Evolutionary conservation across 129 eudicot species (phyloP).

Genomic region (Helichrysum umbraculigerum): DNA sequence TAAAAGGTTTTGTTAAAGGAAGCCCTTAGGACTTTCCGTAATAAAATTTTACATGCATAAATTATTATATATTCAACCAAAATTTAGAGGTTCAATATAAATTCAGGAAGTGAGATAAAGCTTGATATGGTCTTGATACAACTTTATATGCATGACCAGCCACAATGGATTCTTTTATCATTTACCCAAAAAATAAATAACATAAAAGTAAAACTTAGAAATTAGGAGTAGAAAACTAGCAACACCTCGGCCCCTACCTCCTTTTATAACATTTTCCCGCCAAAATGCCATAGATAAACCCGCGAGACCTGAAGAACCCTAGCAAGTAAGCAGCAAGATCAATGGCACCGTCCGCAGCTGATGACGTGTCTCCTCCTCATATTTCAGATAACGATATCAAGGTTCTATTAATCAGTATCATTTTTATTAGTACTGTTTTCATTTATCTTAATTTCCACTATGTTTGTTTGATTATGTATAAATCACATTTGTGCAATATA

Average conservation of each 20-base stretch:
- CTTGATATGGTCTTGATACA: too few species aligned
- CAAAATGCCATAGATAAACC: constrained; percentile 8
- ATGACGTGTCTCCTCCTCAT: constrained; percentile 28
- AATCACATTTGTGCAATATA: neutral
- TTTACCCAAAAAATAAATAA: too few species aligned
- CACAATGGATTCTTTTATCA: too few species aligned
- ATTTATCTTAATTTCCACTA: neutral
- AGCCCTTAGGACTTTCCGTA: too few species aligned
- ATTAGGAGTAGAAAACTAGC: too few species aligned
- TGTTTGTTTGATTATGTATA: neutral
- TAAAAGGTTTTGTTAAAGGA: too few species aligned
- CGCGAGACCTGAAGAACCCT: constrained; percentile 30
- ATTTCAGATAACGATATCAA: constrained; percentile 51
- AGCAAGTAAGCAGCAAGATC: neutral
- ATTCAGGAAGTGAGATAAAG: too few species aligned
- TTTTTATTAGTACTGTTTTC: neutral
- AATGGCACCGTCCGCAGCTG: constrained; percentile 38
- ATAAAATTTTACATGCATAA: too few species aligned
- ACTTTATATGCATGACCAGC: too few species aligned
- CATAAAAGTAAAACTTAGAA: too few species aligned
- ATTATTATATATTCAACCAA: too few species aligned
- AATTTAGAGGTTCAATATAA: too few species aligned
- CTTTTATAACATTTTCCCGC: constrained; percentile 27
- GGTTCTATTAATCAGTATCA: constrained; percentile 32
- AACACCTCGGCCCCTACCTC: neutral